Evolutionary conservation across 305 asterid species (phyloP).

Genomic region (Withania somnifera): DNA sequence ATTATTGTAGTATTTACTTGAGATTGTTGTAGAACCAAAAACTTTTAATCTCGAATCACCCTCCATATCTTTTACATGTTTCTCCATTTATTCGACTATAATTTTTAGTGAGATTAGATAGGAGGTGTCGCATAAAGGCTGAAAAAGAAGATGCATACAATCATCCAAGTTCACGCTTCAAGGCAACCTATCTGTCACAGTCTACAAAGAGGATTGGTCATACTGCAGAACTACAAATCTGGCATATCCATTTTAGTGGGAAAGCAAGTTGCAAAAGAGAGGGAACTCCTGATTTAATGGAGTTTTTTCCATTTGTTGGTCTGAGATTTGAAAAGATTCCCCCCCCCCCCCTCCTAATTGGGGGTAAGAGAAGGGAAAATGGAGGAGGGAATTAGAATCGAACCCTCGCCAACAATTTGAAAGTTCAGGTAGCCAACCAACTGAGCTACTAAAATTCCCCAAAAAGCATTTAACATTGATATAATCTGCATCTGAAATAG

Average conservation of each 20-base stretch:
- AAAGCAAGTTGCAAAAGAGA: neutral
- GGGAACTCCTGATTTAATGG: neutral
- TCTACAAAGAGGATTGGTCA: slow-evolving; percentile 2
- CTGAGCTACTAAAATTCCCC: too few species aligned
- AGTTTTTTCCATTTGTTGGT: neutral
- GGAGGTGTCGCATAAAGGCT: neutral
- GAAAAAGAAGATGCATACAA: neutral
- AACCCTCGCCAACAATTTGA: too few species aligned
- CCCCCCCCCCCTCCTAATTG: too few species aligned
- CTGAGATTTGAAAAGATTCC: neutral
- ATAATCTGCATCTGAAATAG: neutral
- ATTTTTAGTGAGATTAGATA: neutral
- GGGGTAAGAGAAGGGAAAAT: too few species aligned
- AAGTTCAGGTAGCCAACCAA: too few species aligned
- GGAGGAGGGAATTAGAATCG: too few species aligned
- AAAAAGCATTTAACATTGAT: neutral
- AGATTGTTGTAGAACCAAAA: neutral
- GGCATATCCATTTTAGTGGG: neutral
- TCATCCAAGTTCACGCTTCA: neutral
- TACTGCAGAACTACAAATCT: neutral
- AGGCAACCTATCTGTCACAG: neutral
- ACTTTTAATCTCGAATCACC: neutral
- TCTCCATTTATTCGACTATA: neutral
- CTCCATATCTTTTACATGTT: neutral
- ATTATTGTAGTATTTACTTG: neutral